A percentile compares a stretch with the other conserved stretches of the same genome.
These are phyloP conservation scores for Aphanomyces cochlioides DNA, from an alignment of 352 stramenopile species.

Conservation along the genomic window DNA sequence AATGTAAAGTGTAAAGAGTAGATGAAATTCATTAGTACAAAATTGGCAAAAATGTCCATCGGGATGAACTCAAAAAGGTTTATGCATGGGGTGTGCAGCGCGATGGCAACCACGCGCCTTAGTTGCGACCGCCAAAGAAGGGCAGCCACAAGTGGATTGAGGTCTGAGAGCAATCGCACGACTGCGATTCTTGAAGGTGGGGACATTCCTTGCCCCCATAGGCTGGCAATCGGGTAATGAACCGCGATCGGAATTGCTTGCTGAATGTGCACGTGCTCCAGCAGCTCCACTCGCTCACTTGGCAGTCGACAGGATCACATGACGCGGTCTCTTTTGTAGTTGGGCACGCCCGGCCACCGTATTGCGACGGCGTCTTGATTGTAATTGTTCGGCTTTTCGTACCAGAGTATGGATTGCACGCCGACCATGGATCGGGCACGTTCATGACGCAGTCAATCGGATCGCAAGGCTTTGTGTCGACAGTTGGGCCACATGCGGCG, in stretches of 20 bases:
- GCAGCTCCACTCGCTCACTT: conserved; percentile 15
- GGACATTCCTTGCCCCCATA: conserved; percentile 45
- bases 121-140: background rate
- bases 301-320: conserved; percentile 25
- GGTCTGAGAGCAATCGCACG: conserved; percentile 26
- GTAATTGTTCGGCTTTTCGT: conserved; percentile 39
- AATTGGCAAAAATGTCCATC: too few species aligned
- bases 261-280: conserved; percentile 15
- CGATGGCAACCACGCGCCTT: too few species aligned
- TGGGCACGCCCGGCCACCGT: conserved; percentile 16
- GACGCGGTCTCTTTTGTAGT: conserved; percentile 6
- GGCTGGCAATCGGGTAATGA: conserved; percentile 38
- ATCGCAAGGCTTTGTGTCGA: conserved; percentile 42
- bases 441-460: conserved; percentile 44
- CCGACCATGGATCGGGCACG: conserved; percentile 47
- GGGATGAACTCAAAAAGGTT: too few species aligned
- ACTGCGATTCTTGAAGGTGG: conserved; percentile 35
- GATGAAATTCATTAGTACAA: too few species aligned
- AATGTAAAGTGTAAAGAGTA: too few species aligned
- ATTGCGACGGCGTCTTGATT: conserved; percentile 38
- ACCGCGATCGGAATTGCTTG: conserved; percentile 42
- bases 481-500: conserved; percentile 32
- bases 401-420: conserved; percentile 38
- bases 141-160: background rate
- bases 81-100: too few species aligned